These are phyloP conservation scores for Beauveria asiatica DNA, from an alignment of 2,329 filamentous ascomycete genomes.

Conservation along the genomic window DNA sequence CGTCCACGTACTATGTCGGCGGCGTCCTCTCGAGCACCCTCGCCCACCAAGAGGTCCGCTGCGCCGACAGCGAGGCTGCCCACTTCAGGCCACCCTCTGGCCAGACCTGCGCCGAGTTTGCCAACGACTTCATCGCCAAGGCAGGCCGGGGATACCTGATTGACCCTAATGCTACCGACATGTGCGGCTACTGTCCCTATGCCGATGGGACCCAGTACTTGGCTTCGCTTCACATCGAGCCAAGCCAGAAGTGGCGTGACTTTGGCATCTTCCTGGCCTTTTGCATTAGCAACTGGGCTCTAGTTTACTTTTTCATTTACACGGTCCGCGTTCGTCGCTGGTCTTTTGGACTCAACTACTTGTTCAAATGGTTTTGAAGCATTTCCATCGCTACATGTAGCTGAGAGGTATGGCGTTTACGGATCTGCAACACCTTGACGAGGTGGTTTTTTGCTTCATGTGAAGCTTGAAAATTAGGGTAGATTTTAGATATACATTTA, in stretches of 20 bases:
- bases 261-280: slow-evolving; percentile 69
- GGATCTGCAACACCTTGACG: neutral
- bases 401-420: neutral
- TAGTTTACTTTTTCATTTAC: slow-evolving; percentile 73
- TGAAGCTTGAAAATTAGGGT: neutral
- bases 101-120: slow-evolving; percentile 58
- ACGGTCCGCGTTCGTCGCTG: slow-evolving; percentile 21
- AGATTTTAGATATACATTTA: neutral
- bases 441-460: neutral
- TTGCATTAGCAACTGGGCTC: slow-evolving; percentile 58
- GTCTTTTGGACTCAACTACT: slow-evolving; percentile 7
- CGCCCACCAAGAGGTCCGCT: slow-evolving; percentile 39
- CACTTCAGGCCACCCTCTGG: slow-evolving; percentile 53
- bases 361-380: slow-evolving; percentile 10
- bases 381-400: neutral
- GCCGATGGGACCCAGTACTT: slow-evolving; percentile 51
- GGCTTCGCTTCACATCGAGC: slow-evolving; percentile 39
- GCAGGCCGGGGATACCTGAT: slow-evolving; percentile 51
- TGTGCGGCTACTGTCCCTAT: slow-evolving; percentile 66
- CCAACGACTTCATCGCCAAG: slow-evolving; percentile 44
- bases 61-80: slow-evolving; percentile 31
- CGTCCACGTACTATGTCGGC: slow-evolving; percentile 62
- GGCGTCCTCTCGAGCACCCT: slow-evolving; percentile 60
- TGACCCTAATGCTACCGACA: slow-evolving; percentile 46
- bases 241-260: slow-evolving; percentile 56